Percentiles rank a stretch among this genome's conserved stretches.
These are phyloP conservation scores for Auricularia sp. DNA, from an alignment of 768 basidiomycete genomes.

Conservation along the genomic window DNA sequence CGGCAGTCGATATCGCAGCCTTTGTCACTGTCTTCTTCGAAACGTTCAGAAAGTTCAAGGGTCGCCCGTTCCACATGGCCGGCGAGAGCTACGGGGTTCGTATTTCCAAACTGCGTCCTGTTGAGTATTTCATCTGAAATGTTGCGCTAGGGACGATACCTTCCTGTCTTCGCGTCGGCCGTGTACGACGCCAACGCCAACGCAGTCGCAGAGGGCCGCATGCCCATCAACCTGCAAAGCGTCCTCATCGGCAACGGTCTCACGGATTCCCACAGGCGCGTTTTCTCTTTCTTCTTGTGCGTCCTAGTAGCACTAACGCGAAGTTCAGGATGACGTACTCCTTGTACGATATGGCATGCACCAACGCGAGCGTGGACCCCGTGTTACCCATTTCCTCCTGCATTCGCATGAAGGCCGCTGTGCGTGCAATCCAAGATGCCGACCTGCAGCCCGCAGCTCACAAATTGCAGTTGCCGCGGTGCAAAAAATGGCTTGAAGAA, in stretches of 20 bases:
- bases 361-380: constrained; percentile 38
- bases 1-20: constrained; percentile 57
- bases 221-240: constrained; percentile 40
- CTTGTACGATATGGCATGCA: constrained; percentile 48
- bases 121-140: neutral
- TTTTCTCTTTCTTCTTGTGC: neutral
- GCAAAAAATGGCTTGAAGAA: constrained; percentile 27
- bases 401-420: constrained; percentile 3
- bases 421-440: constrained; percentile 9
- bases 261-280: constrained; percentile 7
- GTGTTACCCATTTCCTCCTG: constrained; percentile 17
- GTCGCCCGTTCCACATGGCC: constrained; percentile 51
- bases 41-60: constrained; percentile 60
- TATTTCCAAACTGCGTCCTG: neutral
- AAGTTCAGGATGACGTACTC: constrained; percentile 24
- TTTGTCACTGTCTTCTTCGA: constrained; percentile 69
- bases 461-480: constrained; percentile 31
- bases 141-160: constrained; percentile 34
- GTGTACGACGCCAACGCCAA: constrained; percentile 39
- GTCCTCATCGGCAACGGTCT: constrained; percentile 30
- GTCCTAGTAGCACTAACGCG: constrained; percentile 7
- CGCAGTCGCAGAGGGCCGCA: constrained; percentile 33
- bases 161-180: constrained; percentile 39
- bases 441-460: neutral
- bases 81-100: constrained; percentile 47